These are phyloP conservation scores for Hypoxylon rubiginosum DNA, from an alignment of 2,329 filamentous ascomycete species.

Conservation along the genomic window DNA sequence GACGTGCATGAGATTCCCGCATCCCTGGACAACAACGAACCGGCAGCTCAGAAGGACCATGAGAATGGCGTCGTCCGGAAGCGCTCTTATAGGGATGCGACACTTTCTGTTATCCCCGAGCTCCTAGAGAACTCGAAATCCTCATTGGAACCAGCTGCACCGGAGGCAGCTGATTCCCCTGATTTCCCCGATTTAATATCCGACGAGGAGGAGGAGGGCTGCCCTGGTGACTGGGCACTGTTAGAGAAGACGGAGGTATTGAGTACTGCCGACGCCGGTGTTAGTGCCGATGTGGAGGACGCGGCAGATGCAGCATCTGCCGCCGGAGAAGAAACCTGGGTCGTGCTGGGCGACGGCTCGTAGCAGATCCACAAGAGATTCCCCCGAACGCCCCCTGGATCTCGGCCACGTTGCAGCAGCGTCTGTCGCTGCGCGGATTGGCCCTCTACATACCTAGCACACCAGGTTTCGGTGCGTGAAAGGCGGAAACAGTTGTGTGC, in stretches of 20 bases:
- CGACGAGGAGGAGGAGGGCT: constrained; percentile 29
- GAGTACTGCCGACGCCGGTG: constrained; percentile 20
- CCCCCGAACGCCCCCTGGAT: constrained; percentile 42
- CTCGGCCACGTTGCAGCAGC: constrained; percentile 37
- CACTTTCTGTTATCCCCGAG: constrained; percentile 43
- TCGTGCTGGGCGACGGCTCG: constrained; percentile 49
- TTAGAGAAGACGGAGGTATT: constrained; percentile 25
- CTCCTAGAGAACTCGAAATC: constrained; percentile 37
- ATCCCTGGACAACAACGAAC: constrained; percentile 17
- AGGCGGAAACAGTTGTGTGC: constrained; percentile 39
- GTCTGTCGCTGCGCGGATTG: constrained; percentile 39
- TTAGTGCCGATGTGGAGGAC: constrained; percentile 19
- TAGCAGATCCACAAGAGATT: constrained; percentile 48
- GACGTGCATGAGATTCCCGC: constrained; percentile 19
- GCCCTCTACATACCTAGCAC: constrained; percentile 44
- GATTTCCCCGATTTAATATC: constrained; percentile 40
- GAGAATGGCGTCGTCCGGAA: neutral
- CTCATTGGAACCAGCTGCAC: constrained; percentile 19
- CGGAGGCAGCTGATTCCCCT: constrained; percentile 9
- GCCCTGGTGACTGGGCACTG: constrained; percentile 40
- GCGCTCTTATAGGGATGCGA: constrained; percentile 16
- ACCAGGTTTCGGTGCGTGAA: constrained; percentile 33
- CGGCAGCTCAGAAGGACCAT: neutral
- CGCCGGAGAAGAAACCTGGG: constrained; percentile 43
- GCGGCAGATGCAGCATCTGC: constrained; percentile 22